Conservation (phyloP, 306 rosid genomes). For the Medicago ruthenica region DNA sequence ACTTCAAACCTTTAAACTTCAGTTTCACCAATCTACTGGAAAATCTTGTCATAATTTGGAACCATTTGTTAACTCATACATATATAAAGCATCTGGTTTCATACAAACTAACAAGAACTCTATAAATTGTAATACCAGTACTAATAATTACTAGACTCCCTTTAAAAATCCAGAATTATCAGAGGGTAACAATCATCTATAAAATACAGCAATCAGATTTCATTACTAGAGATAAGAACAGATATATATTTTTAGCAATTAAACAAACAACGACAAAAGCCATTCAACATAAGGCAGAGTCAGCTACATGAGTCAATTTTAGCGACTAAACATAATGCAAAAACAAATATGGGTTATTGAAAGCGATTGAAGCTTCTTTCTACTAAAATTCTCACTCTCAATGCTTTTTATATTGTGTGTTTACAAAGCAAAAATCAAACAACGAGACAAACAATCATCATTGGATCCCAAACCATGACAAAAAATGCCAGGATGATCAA, state of each 20-base stretch:
- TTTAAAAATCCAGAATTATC: constrained; percentile 4
- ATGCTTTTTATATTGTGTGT: neutral
- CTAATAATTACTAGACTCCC: neutral
- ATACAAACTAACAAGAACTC: constrained; percentile 11
- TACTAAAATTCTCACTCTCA: neutral
- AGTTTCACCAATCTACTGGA: constrained; percentile 11
- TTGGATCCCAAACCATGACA: constrained; percentile 18
- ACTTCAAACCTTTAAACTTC: neutral
- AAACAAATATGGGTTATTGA: neutral
- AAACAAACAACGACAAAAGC: neutral
- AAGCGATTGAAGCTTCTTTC: constrained; percentile 4
- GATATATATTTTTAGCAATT: neutral
- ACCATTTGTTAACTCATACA: constrained; percentile 30
- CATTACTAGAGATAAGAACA: constrained; percentile 3
- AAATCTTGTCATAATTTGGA: constrained; percentile 17
- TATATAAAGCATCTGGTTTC: constrained; percentile 12
- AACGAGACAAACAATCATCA: constrained; percentile 29
- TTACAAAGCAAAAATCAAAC: neutral
- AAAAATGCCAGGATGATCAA: constrained; percentile 26
- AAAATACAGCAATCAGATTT: constrained; percentile 25
- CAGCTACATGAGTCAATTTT: neutral
- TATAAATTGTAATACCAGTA: neutral
- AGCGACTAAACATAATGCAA: constrained; percentile 12
- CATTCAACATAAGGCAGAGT: neutral
- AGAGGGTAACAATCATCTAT: constrained; percentile 7